Evolutionary conservation across 2,329 filamentous ascomycete genomes (phyloP).

Genomic region (Hypoxylon sp.): DNA sequence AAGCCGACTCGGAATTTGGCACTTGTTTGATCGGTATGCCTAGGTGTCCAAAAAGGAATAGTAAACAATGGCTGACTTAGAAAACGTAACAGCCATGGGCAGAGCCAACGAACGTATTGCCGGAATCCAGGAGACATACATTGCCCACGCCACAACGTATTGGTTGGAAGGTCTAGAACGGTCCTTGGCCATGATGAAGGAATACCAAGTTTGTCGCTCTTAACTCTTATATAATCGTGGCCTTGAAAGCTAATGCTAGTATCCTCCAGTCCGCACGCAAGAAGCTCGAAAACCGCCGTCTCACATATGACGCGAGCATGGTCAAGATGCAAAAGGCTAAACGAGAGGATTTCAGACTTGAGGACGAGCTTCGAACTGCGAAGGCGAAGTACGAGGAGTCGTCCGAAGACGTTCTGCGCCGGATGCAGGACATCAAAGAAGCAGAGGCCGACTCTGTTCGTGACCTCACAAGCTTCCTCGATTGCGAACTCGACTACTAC

Average conservation of each 20-base stretch:
- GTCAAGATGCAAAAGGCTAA: slow-evolving; percentile 94
- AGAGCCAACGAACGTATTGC: slow-evolving; percentile 90
- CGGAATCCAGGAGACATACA: slow-evolving; percentile 86
- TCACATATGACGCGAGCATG: slow-evolving; percentile 91
- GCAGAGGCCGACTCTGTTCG: slow-evolving; percentile 85
- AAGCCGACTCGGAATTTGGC: slow-evolving; percentile 90
- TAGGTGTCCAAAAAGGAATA: slow-evolving; percentile 29
- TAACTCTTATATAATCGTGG: background rate
- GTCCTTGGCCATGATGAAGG: slow-evolving; percentile 94
- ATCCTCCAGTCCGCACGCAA: slow-evolving; percentile 77
- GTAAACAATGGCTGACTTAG: slow-evolving; percentile 6
- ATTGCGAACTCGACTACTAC: slow-evolving; percentile 91
- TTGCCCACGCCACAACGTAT: slow-evolving; percentile 80
- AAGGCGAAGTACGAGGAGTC: slow-evolving; percentile 98
- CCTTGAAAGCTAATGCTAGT: slow-evolving; percentile 35
- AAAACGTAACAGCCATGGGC: slow-evolving; percentile 72
- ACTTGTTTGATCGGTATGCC: slow-evolving; percentile 80
- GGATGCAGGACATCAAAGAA: slow-evolving; percentile 98
- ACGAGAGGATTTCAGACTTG: slow-evolving; percentile 91
- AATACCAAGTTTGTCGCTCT: slow-evolving; percentile 81
- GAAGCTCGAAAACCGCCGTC: slow-evolving; percentile 90
- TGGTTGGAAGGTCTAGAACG: slow-evolving; percentile 95
- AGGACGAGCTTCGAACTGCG: slow-evolving; percentile 90
- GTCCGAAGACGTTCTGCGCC: slow-evolving; percentile 88
- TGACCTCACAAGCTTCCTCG: slow-evolving; percentile 85